Evolutionary conservation across 1,284 basidiomycete species (phyloP), one percentile per base, ranked within the genome.

Genomic region (Pyrrhoderma noxium): DNA sequence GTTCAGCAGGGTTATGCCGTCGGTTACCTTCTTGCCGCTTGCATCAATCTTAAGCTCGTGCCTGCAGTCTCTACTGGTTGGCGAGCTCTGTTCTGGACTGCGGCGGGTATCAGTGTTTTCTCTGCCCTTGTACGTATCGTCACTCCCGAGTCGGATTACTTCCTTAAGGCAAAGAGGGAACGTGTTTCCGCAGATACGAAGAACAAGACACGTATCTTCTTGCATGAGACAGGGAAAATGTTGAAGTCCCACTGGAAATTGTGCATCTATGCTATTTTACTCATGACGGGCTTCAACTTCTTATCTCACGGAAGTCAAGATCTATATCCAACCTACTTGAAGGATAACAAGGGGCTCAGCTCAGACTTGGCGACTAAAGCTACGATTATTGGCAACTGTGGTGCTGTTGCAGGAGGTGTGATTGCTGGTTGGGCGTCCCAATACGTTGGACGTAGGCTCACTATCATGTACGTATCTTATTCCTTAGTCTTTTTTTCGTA

Each of bases 201-300:
- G 13, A 64, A 75, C 50, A 89, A 87, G 68, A 85, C 82, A 1
- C 78, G 72, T 61, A 66, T 81, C 1, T 97, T 96, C 73, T 37
- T 92, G 18, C 71, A 68, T 42, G 90, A 94, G 64, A 79, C 75
- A 49, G 65, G 74, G 66, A 65, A 68, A 49, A 96, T 96, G 85
- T 69, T 97, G 54, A 89, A 81, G 70, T 69, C 64, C 2, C 89
- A 97, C 65, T 96, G 93, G 92, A 60, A 85, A 14, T 67, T 89
- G 25, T 91, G 85, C 65, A 82, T 97, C 55, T 97, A 94, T 64
- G 87, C 86, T 1, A 73, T 87, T 8, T 63, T 90, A 41, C 71
- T 90, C 45, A 88, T 89, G 85, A 80, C 80, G 2, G 85, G 85
- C 5, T 93, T 96, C 77, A 96, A 94, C 73, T 97, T 97, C 75